Conservation (phyloP, 306 rosid species). For the Lathyrus aphaca region DNA sequence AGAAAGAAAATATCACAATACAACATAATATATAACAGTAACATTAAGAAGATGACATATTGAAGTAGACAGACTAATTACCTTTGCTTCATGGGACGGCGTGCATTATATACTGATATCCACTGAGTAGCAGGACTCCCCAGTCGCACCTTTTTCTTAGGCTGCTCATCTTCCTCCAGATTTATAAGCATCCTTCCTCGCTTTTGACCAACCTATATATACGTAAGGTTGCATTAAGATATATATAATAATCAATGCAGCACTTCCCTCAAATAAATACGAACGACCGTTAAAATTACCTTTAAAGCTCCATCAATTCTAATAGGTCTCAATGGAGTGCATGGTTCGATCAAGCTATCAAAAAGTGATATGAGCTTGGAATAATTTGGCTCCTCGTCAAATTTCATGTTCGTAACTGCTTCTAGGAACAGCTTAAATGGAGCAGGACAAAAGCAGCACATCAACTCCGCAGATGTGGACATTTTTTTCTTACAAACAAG, state of each 20-base stretch:
- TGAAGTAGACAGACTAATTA: conserved; percentile 38
- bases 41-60: conserved; percentile 11
- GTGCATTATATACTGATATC: conserved; percentile 95
- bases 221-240: conserved; percentile 30
- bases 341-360: conserved; percentile 83
- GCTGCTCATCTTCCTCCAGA: conserved; percentile 91
- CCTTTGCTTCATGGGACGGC: conserved; percentile 97
- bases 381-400: conserved; percentile 96
- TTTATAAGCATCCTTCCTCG: conserved; percentile 77
- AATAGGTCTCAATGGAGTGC: conserved; percentile 72
- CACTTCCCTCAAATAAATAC: neutral
- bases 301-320: conserved; percentile 94
- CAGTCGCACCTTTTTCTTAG: conserved; percentile 88
- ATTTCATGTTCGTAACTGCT: conserved; percentile 83
- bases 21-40: conserved; percentile 7
- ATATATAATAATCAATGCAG: conserved; percentile 8
- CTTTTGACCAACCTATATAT: conserved; percentile 82
- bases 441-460: conserved; percentile 90
- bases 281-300: conserved; percentile 45
- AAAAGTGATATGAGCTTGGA: conserved; percentile 76
- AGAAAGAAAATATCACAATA: conserved; percentile 12
- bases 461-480: conserved; percentile 85
- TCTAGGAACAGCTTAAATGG: conserved; percentile 92
- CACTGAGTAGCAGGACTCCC: conserved; percentile 96
- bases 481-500: conserved; percentile 94